Evolutionary conservation across 495 filamentous ascomycete genomes (phyloP), one percentile per base, ranked within the genome.

Genomic region (Hamigera avellanea): DNA sequence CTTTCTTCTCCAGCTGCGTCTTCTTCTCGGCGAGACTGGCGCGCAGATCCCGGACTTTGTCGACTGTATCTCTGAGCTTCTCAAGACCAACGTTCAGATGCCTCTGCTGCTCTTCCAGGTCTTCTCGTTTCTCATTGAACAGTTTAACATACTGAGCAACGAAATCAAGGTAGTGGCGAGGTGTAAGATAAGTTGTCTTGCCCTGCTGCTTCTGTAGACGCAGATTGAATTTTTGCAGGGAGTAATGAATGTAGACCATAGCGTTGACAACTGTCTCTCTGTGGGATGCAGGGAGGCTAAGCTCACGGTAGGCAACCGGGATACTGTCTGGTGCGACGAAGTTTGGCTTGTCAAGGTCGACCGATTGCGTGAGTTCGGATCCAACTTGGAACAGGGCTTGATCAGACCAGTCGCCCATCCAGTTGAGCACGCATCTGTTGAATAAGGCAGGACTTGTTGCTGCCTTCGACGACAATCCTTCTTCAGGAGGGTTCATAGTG

Each of bases 351-450:
- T 96, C 89, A 26, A 99, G 72, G 57, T 99, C 91, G 31, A 96
- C 77, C 6, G 87, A 89, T 45, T 94, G 86, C 2, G 93, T 99
- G 34, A 99, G 71, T 58, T 99, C 91, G 33, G 83, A 83, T 15
- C 81, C 91, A 39, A 99, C 93, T 61, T 96, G 93, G 80, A 93
- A 99, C 26, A 99, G 76, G 15, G 91, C 93, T 56, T 96, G 93
- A 56, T 96, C 91, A 6, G 91, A 96, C 91, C 91, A 99, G 63
- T 99, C 91, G 32, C 91, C 91, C 57, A 96, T 95, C 91, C 91
- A 99, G 63, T 99, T 99, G 36, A 99, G 78, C 29, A 99, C 91
- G 52, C 91, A 99, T 66, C 91, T 78, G 62, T 99, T 99, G 77
- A 99, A 99, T 46, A 99, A 60, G 19, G 91, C 91, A 28, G 91